Evolutionary conservation across 352 stramenopile genomes (phyloP), one percentile per base, ranked within the genome.

Genomic region (Pythium grandisporangium): DNA sequence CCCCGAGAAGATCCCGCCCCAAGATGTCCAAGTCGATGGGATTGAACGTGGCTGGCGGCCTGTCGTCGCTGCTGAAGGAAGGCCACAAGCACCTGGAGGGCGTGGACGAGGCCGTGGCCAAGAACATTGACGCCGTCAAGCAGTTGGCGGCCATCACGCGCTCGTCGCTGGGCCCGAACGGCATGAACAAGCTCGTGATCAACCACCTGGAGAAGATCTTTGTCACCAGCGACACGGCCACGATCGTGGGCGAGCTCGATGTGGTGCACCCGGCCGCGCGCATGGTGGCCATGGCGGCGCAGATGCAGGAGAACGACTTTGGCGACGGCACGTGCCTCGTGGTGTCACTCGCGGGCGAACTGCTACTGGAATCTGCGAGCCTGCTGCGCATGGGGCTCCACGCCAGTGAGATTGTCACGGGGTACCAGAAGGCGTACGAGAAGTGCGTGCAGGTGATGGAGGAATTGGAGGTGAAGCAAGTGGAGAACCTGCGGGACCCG

Each of bases 151-250:
- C 80, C 30, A 99, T 99, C 78, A 96, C 97, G 22, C 80, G 84
- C 42, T 98, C 96, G 44, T 98, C 93, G 55, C 72, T 99, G 42
- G 97, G 97, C 14, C 97, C 97, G 5, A 99, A 99, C 66, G 96
- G 96, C 53, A 98, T 99, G 84, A 98, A 98, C 75, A 99, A 99
- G 75, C 84, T 99, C 37, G 93, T 99, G 40, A 97, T 99, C 45
- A 99, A 99, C 78, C 96, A 99, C 68, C 63, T 99, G 40, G 96
- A 98, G 48, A 98, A 98, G 70, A 98, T 99, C 53, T 98, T 99
- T 57, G 96, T 99, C 20, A 99, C 97, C 12, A 96, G 70, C 47
- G 96, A 99, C 75, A 98, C 96, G 30, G 95, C 95, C n/a, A 98
- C 96, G 12, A 99, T 99, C 60, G 79, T 99, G n/a, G 95, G 96